Evolutionary conservation across 2,329 filamentous ascomycete genomes (phyloP), one percentile per base, ranked within the genome.

Genomic region (Parascedosporium putredinis): DNA sequence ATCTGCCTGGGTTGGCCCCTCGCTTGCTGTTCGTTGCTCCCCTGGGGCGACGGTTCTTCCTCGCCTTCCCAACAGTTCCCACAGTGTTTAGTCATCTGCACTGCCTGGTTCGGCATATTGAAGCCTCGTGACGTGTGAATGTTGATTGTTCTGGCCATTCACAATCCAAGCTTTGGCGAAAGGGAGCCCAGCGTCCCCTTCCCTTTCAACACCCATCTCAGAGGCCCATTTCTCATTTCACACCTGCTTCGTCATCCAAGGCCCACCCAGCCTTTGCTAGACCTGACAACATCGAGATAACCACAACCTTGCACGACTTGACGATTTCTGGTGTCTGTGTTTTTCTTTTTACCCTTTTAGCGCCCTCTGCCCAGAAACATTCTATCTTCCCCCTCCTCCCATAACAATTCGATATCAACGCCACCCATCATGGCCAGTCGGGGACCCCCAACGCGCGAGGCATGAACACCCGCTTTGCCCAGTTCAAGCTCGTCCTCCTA

Each of bases 401-500:
- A 20, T 20, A 18, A 42, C 9, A 16, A 42, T 20, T 42, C 18
- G 20, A 42, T 20, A 42, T 20, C 16, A 42, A 22, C 18, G 38
- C 38, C 38, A 36, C 57, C n/a, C 65, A 75, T 61, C 67, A 97
- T 97, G 91, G 86, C 90, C 71, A 79, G 86, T 68, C 83, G 89
- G 81, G 81, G 82, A 72, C 83, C 72, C 72, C 76, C 61, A 77
- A 75, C 61, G 71, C 75, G 59, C 77, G 78, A 61, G 78, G 76
- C 64, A 70, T 75, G 76, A 80, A 83, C 82, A 80, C 86, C 70
- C 84, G 91, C 63, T 97, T 98, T 70, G 91, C 93, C 62, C 93
- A 98, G 78, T 98, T 98, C 75, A 98, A 98, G 78, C 80, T 98
- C 61, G 93, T 98, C 57, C 76, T 98, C 64, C 78, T 98, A 57